phyloP scores from a whole-genome alignment of 1,139 yeast species.

The Scheffersomyces insectosa region DNA sequence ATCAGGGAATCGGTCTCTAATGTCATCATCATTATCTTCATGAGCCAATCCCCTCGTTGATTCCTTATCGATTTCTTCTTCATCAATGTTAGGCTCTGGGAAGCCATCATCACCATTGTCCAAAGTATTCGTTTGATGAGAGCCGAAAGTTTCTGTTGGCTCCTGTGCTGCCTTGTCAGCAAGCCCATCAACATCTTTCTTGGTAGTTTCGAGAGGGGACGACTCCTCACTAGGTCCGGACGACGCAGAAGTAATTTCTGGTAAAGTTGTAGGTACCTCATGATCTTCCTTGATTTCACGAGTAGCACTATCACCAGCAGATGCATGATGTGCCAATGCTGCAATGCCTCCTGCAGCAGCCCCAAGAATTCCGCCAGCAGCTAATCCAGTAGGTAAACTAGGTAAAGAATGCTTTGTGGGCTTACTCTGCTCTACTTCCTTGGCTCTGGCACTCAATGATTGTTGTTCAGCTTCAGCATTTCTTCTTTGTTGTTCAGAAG shows the following conservation, averaged over 20 bases:
- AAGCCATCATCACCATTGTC: neutral
- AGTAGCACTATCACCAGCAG: constrained; percentile 1
- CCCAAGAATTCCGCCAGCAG: constrained; percentile 29
- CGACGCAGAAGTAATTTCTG: constrained; percentile 6
- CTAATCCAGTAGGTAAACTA: constrained; percentile 8
- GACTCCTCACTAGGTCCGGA: neutral
- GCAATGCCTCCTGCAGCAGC: constrained; percentile 26
- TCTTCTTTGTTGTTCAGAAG: constrained; percentile 17
- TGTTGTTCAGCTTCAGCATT: constrained; percentile 10
- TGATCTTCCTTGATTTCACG: neutral
- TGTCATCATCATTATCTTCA: constrained; percentile 8
- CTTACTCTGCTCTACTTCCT: constrained; percentile 22
- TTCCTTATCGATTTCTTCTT: constrained; percentile 3
- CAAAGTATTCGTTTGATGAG: neutral
- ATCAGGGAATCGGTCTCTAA: constrained; percentile 18
- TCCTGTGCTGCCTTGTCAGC: neutral
- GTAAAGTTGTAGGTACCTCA: constrained; percentile 22
- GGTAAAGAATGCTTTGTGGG: constrained; percentile 1
- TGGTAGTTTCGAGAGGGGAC: neutral
- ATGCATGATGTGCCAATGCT: constrained; percentile 14
- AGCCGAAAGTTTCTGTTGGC: no score
- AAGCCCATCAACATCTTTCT: neutral
- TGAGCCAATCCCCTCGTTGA: constrained; percentile 4
- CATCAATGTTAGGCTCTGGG: constrained; percentile 1
- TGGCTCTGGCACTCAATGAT: constrained; percentile 28